Evolutionary conservation across 257 asterid genomes (phyloP), one percentile per base, ranked within the genome.

Genomic region (Nicotiana sylvestris): DNA sequence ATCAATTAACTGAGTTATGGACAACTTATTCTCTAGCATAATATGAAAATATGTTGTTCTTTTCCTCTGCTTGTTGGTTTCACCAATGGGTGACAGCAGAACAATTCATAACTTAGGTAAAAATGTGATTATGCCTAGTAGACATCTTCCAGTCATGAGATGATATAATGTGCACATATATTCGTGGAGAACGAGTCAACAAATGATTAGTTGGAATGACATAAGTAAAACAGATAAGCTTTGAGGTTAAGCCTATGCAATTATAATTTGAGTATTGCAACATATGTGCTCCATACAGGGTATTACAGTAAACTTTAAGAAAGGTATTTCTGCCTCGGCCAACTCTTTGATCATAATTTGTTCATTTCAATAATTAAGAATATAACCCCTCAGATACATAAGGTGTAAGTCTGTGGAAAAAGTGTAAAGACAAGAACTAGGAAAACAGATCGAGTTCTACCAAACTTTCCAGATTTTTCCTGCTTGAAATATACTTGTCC

Each of bases 31-130:
- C 78, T 70, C 78, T 2, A 39, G 60, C 58, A 21, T 70, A 70
- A 5, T 70, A 70, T 43, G n/a, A 5, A 70, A 21, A 21, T 69
- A 39, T n/a, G 39, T 69, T n/a, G 18, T 69, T 69, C 43, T 43
- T 33, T 43, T 39, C 78, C 55, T 70, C n/a, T 70, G 35, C 78
- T 70, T 70, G 35, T 70, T 30, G 16, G 21, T 43, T 70, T 70
- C 78, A 70, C n/a, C 29, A 70, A 70, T 43, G 33, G 78, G n/a
- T 39, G 78, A 46, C 78, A 70, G n/a, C 58, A 70, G 60, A 70
- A 70, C 9, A 13, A 43, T 12, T 30, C 57, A 70, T 37, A 69
- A 69, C 4, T 69, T 39, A n/a, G 33, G 58, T 69, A 69, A 39
- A 49, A 12, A 70, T 39, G 77, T 69, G 57, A 30, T 70, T n/a